Evolutionary conservation across 2,329 filamentous ascomycete genomes (phyloP).

Genomic region (Raffaelea ambrosiae): DNA sequence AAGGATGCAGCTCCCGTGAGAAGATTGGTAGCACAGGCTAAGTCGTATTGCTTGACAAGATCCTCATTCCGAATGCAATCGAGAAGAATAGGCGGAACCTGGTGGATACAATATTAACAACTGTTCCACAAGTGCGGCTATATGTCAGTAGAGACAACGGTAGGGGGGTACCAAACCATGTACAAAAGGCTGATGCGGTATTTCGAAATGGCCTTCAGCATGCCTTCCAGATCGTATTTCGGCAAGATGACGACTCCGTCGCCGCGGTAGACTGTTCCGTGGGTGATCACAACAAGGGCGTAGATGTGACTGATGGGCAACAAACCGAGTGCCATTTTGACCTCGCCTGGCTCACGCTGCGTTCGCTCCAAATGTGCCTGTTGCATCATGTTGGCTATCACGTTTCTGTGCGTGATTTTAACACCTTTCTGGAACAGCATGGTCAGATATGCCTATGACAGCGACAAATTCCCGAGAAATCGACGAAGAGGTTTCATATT

Average conservation of each 20-base stretch:
- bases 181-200: too few relatives aligned
- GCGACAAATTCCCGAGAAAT: too few relatives aligned
- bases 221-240: slow-evolving; percentile 60
- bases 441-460: not conserved
- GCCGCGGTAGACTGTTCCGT: slow-evolving; percentile 56
- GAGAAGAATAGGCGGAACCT: too few relatives aligned
- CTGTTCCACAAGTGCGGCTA: too few relatives aligned
- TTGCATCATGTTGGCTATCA: slow-evolving; percentile 65
- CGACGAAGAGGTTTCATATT: too few relatives aligned
- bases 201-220: slow-evolving; percentile 44
- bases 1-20: not conserved
- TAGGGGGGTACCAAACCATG: too few relatives aligned
- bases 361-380: slow-evolving; percentile 33
- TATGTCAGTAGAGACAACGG: too few relatives aligned
- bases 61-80: too few relatives aligned
- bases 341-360: slow-evolving; percentile 19
- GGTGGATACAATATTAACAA: too few relatives aligned
- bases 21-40: not conserved
- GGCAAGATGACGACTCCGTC: slow-evolving; percentile 62
- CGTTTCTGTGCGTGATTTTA: slow-evolving; percentile 66
- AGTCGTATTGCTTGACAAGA: not conserved
- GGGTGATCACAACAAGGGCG: slow-evolving; percentile 59
- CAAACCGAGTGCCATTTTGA: slow-evolving; percentile 41
- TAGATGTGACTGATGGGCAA: slow-evolving; percentile 73
- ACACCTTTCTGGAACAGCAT: slow-evolving; percentile 55